Base-by-base conservation (phyloP, 2,329 filamentous ascomycete genomes). In the Atkinsonella hypoxylon region DNA sequence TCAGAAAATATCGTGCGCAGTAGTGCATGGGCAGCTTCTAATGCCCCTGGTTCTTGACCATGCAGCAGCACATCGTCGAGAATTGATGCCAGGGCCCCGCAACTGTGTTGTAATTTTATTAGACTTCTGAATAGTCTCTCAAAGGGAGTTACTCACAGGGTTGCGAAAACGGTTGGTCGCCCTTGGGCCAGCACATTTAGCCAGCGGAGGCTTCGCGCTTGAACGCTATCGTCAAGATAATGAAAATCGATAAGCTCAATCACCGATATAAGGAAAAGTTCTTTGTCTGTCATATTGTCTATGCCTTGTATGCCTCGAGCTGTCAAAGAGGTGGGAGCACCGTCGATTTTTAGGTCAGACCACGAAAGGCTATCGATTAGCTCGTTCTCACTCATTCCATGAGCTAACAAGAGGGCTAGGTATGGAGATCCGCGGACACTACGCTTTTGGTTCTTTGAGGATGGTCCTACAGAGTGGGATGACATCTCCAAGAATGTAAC, bases 241-340 rank as follows among this genome's bases (percentile, higher is more conserved):
- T 78, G 75, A 58, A 86, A 85, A 59, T 86, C 82, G 10, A 85
- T 76, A 41, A 85, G 69, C 58, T 78, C 75, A 50, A 85, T 80
- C 1, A 78, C 79, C 3, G 78, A 78, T 54, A 78, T 80, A 6
- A 85, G 70, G 15, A 86, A 64, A 12, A 85, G 61, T 53, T 84
- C 79, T 55, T 78, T 76, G 54, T 85, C 81, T 49, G 74, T 75
- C 57, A 82, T 70, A 17, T 67, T 65, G 5, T 69, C 64, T 18
- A 76, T 61, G 34, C 63, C 57, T 4, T 59, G 59, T 3, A 59
- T 51, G 11, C 63, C 58, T 8, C 57, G 59, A n/a, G 55, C 56
- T 8, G 51, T 57, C 11, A 61, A 47, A 11, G 58, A 55, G 31
- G 55, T 55, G 22, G 55, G 55, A 4, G 67, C 62, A 8, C 70